These are phyloP conservation scores for Dothidotthia symphoricarpi DNA, from an alignment of 2,329 filamentous ascomycete species.

Conservation along the genomic window DNA sequence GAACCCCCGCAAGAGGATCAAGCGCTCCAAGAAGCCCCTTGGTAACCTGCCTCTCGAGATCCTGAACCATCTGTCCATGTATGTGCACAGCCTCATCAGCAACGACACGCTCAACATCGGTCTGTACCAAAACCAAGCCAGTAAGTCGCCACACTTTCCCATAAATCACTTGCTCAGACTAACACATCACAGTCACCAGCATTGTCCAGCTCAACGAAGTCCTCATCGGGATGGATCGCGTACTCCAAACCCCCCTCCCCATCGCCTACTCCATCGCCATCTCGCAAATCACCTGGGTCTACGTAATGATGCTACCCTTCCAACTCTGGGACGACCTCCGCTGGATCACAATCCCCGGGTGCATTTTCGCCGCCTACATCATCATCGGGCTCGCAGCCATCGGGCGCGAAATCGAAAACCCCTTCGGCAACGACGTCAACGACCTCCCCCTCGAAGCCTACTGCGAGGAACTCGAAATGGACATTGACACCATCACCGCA, in stretches of 20 bases:
- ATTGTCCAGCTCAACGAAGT: conserved; percentile 68
- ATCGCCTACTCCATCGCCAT: conserved; percentile 82
- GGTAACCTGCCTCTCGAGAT: conserved; percentile 85
- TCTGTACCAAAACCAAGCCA: conserved; percentile 60
- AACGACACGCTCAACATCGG: conserved; percentile 57
- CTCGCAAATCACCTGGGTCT: conserved; percentile 82
- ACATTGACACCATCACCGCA: conserved; percentile 71
- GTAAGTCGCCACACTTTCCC: conserved; percentile 31
- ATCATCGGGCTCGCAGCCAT: conserved; percentile 77
- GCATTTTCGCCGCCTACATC: conserved; percentile 72
- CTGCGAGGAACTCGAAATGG: conserved; percentile 70
- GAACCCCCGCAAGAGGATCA: conserved; percentile 76
- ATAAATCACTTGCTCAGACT: conserved; percentile 16
- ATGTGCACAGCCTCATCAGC: conserved; percentile 61
- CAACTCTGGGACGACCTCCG: conserved; percentile 64
- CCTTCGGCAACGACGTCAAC: conserved; percentile 81
- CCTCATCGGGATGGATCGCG: conserved; percentile 69
- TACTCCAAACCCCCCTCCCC: conserved; percentile 78
- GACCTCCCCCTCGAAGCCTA: conserved; percentile 64
- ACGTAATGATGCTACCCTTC: conserved; percentile 77
- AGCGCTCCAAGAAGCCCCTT: conserved; percentile 68
- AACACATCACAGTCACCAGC: conserved; percentile 51
- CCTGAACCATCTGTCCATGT: conserved; percentile 67
- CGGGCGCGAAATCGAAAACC: conserved; percentile 80
- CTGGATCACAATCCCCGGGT: conserved; percentile 78